Evolutionary conservation across 257 asterid genomes (phyloP).

Genomic region (Gentiana straminea): DNA sequence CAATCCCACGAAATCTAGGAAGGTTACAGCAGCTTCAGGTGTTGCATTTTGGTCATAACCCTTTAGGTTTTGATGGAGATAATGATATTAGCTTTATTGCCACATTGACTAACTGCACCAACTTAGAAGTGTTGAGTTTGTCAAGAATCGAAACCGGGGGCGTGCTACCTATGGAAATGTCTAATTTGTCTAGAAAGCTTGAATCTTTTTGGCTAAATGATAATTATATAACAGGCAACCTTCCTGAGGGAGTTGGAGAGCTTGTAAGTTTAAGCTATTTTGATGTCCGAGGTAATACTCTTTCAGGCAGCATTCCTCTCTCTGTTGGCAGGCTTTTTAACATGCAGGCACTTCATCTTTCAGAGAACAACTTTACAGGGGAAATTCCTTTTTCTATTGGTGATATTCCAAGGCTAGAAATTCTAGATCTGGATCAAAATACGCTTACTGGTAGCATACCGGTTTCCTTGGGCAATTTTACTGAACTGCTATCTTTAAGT

Average conservation of each 20-base stretch:
- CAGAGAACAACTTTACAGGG: constrained; percentile 30
- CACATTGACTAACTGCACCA: too few species aligned
- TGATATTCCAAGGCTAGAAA: constrained; percentile 20
- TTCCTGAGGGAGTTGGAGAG: constrained; percentile 31
- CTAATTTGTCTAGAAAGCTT: too few species aligned
- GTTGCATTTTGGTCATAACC: too few species aligned
- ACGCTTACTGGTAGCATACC: constrained; percentile 37
- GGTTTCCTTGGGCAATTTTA: constrained; percentile 20
- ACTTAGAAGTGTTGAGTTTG: too few species aligned
- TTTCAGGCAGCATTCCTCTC: constrained; percentile 35
- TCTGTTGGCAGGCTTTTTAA: constrained; percentile 32
- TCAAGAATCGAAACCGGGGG: too few species aligned
- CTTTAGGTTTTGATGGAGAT: too few species aligned
- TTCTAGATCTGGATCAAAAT: constrained; percentile 26
- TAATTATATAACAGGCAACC: constrained; percentile 14
- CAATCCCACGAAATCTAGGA: too few species aligned
- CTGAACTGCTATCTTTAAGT: constrained; percentile 17
- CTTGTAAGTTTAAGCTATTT: constrained; percentile 24
- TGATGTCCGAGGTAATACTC: constrained; percentile 13
- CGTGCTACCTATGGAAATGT: too few species aligned
- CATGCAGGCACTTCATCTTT: constrained; percentile 19
- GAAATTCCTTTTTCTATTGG: constrained; percentile 31
- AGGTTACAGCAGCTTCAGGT: too few species aligned
- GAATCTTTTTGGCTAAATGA: too few species aligned
- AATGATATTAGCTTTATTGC: too few species aligned